Base-by-base conservation (phyloP, 768 basidiomycete genomes). In the Trametes punicea region DNA sequence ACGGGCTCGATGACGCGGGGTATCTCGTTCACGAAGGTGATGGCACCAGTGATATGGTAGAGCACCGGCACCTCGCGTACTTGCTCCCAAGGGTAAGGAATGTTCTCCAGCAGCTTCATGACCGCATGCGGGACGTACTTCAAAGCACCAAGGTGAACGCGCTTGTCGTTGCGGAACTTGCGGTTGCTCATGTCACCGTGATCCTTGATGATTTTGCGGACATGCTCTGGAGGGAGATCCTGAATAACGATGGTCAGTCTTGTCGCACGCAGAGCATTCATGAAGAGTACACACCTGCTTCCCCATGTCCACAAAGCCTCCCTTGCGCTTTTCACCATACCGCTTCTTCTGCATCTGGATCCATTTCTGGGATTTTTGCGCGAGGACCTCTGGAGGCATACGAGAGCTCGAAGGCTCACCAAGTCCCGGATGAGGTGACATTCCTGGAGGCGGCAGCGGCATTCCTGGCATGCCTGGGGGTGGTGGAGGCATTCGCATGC, bases 181-280 rank as follows among this genome's bases (percentile, higher is more conserved):
- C 97, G 85, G 71, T 95, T 96, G 73, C 92, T 94, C 97, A 99
- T 98, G 76, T 98, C 95, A 62, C 96, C 95, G 66, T 98, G 96
- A 73, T 98, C 97, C 75, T 98, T 95, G 77, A 98, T 94, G 66
- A 99, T 98, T 87, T 98, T 98, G 58, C 97, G 87, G 62, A 99
- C 88, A 68, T 98, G 95, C 72, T 99, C 97, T 27, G 95, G 92
- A 54, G 97, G 97, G 56, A 97, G 75, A 71, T 97, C 94, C 90
- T 95, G 50, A 7, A 31, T 23, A 51, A 59, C 63, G 62, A 59
- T n/a, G n/a, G n/a, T 44, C 38, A 36, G 59, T 57, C 57, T 46
- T 10, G 25, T 52, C 45, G 25, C 36, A 16, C 2, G 4, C 2
- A 16, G 21, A 42, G 4, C 39, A 26, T 26, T 30, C 48, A 11